Conservation (phyloP, 2,329 filamentous ascomycete species). For the Hypoxylon sp. region DNA sequence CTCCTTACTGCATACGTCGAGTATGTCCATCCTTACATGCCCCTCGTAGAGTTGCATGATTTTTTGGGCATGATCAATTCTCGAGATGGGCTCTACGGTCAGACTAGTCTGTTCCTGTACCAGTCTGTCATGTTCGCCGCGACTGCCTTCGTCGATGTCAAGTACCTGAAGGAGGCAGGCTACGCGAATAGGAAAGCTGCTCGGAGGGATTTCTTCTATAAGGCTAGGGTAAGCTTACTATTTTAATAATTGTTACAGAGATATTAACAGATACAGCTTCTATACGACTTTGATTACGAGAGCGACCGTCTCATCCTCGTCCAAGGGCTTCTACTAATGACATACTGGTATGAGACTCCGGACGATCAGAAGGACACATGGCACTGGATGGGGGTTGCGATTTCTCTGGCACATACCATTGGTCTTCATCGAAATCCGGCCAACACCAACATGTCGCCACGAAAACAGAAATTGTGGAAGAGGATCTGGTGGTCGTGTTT, state of each 20-base stretch:
- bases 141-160: slow-evolving; percentile 88
- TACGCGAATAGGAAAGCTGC: slow-evolving; percentile 84
- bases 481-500: slow-evolving; percentile 98
- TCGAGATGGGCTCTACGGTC: slow-evolving; percentile 77
- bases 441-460: slow-evolving; percentile 79
- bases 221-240: slow-evolving; percentile 77
- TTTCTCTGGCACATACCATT: slow-evolving; percentile 93
- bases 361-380: slow-evolving; percentile 98
- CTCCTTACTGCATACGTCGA: slow-evolving; percentile 87
- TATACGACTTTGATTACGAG: slow-evolving; percentile 98
- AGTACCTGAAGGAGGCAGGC: slow-evolving; percentile 80
- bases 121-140: slow-evolving; percentile 96
- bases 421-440: slow-evolving; percentile 88
- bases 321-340: slow-evolving; percentile 91
- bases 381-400: slow-evolving; percentile 98
- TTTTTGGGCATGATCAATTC: slow-evolving; percentile 73
- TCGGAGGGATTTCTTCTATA: slow-evolving; percentile 89
- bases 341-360: slow-evolving; percentile 97
- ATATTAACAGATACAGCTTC: slow-evolving; percentile 65
- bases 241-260: neutral
- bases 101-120: slow-evolving; percentile 88
- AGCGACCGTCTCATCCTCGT: slow-evolving; percentile 89
- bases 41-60: slow-evolving; percentile 79
- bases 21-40: slow-evolving; percentile 96
- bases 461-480: slow-evolving; percentile 89